Conservation (phyloP, 164 flowering plant genomes). For the Vitis rotundifolia region DNA sequence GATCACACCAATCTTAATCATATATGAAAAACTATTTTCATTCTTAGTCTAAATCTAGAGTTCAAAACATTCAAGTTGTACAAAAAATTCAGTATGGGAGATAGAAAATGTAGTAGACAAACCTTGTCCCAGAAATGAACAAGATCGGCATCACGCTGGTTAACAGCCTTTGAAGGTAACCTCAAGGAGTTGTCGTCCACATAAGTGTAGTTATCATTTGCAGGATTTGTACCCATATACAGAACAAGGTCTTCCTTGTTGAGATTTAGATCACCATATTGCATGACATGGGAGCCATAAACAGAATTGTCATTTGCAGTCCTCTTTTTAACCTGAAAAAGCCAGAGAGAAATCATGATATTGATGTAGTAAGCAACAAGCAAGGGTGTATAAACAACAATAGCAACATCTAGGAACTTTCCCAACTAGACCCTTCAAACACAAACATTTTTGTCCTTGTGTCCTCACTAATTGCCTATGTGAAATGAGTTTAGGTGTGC, state of each 20-base stretch:
- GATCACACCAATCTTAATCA: background rate
- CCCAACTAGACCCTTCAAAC: background rate
- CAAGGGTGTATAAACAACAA: background rate
- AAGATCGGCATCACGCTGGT: constrained; percentile 89
- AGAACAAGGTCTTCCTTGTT: constrained; percentile 46
- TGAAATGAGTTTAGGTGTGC: background rate
- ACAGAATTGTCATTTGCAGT: constrained; percentile 42
- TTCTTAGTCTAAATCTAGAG: background rate
- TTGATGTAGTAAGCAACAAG: background rate
- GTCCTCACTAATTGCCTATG: background rate
- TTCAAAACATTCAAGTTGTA: background rate
- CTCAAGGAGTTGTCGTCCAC: constrained; percentile 52
- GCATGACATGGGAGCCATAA: constrained; percentile 88
- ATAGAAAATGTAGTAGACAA: constrained; percentile 4
- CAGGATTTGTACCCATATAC: constrained; percentile 82
- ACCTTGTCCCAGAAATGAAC: constrained; percentile 87
- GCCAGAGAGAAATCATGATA: constrained; percentile 6
- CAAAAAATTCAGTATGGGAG: background rate
- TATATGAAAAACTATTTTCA: background rate
- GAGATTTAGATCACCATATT: constrained; percentile 66
- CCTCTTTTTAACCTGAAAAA: constrained; percentile 70
- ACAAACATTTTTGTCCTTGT: background rate
- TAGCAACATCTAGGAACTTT: background rate
- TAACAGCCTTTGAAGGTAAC: constrained; percentile 44
- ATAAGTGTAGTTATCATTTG: constrained; percentile 61